Conservation (phyloP, 2,329 filamentous ascomycete species). For the Botryotinia convoluta region DNA sequence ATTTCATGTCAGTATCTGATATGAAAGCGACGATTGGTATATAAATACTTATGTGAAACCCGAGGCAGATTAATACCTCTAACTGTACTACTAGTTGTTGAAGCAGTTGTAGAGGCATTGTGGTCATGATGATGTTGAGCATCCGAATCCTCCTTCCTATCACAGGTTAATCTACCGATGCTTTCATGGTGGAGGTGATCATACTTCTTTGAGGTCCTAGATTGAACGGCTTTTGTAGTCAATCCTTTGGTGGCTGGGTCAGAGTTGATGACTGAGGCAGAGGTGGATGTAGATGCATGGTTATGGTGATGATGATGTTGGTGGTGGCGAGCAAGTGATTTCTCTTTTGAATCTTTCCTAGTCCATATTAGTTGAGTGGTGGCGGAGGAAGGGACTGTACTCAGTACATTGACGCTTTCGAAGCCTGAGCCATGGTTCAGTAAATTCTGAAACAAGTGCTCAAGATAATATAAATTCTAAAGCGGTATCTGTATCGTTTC, state of each 20-base stretch:
- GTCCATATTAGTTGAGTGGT: background rate
- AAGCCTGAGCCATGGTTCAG: background rate
- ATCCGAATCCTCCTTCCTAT: background rate
- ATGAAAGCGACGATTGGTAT: background rate
- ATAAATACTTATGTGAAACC: background rate
- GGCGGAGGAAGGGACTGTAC: background rate
- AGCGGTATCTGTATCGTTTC: rapidly evolving
- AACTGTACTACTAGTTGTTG: background rate
- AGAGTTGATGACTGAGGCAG: background rate
- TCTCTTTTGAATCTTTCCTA: background rate
- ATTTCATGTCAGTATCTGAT: background rate
- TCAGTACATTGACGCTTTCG: background rate
- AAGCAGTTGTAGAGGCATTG: background rate
- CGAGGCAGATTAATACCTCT: background rate
- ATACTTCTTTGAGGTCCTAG: background rate
- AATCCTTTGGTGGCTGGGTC: background rate
- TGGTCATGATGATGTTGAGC: background rate
- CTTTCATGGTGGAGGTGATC: background rate
- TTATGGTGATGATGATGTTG: background rate
- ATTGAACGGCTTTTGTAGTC: background rate
- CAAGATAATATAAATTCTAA: background rate
- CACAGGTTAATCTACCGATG: too few relatives aligned
- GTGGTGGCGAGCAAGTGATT: background rate
- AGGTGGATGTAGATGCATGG: background rate
- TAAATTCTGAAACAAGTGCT: background rate